Evolutionary conservation across 441 rosid species (phyloP).

Genomic region (Hypseocharis bilobata): DNA sequence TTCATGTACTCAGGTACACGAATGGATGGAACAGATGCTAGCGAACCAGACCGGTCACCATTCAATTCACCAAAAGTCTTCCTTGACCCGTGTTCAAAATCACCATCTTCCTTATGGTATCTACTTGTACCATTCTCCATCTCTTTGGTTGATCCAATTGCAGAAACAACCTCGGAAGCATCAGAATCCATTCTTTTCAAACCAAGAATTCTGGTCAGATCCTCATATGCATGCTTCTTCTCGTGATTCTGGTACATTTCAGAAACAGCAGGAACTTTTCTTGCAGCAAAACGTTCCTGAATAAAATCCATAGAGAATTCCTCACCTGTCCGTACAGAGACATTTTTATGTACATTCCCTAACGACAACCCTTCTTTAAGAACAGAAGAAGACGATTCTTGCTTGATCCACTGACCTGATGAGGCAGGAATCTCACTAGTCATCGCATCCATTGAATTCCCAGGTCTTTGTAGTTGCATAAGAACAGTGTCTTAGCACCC

Average conservation of each 20-base stretch:
- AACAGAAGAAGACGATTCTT: slow-evolving; percentile 23
- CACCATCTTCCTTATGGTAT: slow-evolving; percentile 32
- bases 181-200: slow-evolving; percentile 49
- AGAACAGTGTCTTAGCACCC: slow-evolving; percentile 17
- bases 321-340: slow-evolving; percentile 57
- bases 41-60: slow-evolving; percentile 28
- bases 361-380: slow-evolving; percentile 15
- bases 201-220: slow-evolving; percentile 42
- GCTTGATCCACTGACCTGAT: slow-evolving; percentile 31
- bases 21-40: slow-evolving; percentile 24
- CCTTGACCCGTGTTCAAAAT: slow-evolving; percentile 27
- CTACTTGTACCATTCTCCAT: slow-evolving; percentile 34
- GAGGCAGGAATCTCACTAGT: slow-evolving; percentile 29
- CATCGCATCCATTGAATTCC: slow-evolving; percentile 24
- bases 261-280: slow-evolving; percentile 26
- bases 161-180: slow-evolving; percentile 36
- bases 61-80: slow-evolving; percentile 40
- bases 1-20: slow-evolving; percentile 22
- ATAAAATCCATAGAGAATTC: slow-evolving; percentile 60
- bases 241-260: slow-evolving; percentile 21
- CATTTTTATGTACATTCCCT: slow-evolving; percentile 27
- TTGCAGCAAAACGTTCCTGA: slow-evolving; percentile 32
- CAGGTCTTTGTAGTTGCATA: slow-evolving; percentile 18
- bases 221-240: slow-evolving; percentile 33
- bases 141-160: slow-evolving; percentile 30